Conservation (phyloP, 176 grass and related monocot species). For the Puya raimondii region DNA sequence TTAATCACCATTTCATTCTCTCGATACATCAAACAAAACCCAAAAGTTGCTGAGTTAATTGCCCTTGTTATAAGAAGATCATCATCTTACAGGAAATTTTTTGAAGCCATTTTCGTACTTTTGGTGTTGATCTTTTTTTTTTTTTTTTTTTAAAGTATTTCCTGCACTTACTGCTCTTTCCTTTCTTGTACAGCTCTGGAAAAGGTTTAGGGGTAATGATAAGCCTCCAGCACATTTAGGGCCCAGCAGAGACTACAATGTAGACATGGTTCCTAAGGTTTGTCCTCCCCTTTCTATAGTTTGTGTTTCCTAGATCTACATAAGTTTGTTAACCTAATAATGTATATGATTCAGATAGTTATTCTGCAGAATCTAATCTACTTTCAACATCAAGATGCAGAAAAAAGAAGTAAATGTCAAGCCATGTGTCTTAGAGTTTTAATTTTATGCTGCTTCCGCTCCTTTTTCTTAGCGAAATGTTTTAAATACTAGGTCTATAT, state of each 20-base stretch:
- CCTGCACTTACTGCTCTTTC: not conserved
- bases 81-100: not conserved
- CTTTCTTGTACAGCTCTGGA: constrained; percentile 56
- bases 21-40: not conserved
- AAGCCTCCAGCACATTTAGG: constrained; percentile 73
- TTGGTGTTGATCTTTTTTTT: not conserved
- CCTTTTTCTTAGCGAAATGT: too few species aligned
- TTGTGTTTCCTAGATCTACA: not conserved
- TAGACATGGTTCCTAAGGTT: constrained; percentile 94
- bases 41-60: not conserved
- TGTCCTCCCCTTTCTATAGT: constrained; percentile 7
- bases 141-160: constrained; percentile 3
- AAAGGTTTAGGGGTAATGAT: constrained; percentile 85
- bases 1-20: not conserved
- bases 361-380: too few species aligned
- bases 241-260: constrained; percentile 87
- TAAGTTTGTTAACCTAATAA: not conserved
- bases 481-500: too few species aligned
- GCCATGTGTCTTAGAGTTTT: not conserved
- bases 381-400: too few species aligned
- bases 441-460: too few species aligned
- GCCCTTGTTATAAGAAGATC: not conserved
- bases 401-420: not conserved
- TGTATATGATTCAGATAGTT: too few species aligned
- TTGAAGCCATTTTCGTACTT: not conserved